Base-by-base conservation (phyloP, 2,329 filamentous ascomycete genomes). In the Alternaria hordeiaustralica region DNA sequence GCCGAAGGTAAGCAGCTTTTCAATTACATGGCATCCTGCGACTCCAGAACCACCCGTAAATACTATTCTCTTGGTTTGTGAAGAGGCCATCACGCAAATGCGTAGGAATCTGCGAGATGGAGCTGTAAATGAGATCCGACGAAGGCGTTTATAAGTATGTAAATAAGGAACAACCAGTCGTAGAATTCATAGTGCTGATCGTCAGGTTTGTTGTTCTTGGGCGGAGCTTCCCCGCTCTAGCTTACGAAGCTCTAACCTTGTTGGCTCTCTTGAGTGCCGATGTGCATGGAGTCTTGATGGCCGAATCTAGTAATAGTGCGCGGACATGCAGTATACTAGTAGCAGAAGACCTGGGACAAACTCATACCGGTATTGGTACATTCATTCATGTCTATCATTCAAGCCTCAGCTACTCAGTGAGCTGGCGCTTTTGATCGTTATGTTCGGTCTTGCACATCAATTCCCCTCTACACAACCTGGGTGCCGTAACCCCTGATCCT, bases 401-500 rank as follows among this genome's bases (percentile, higher is more conserved):
- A 71, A 61, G 65, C 58, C 64, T 59, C 56, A 50, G 60, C 61
- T 58, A 54, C 62, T 45, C 20, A 45, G 28, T 61, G 54, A 49
- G 44, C 28, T n/a, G 44, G 30, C 25, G 51, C 41, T 47, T 62
- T 59, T 41, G 57, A 28, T 45, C 49, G 46, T 51, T 20, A 57
- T 55, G 12, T 44, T 25, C n/a, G 15, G 53, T 30, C 36, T 33
- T 33, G 23, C 20, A 47, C 23, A 18, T 25, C 33, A 51, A 8
- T 23, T 20, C 18, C 50, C 15, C 28, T 53, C 63, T 73, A 77
- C 18, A 67, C 74, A 11, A 74, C 75, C 86, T 98, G 94, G 25
- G 94, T 96, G 65, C 96, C 96, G 79, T 99, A 99, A 47, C 96
- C 96, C 81, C 89, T 91, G 81, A 99, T 97, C 73, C 90, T 88